Conservation (phyloP, 2,329 filamentous ascomycete species). For the Orbilia quercus region DNA sequence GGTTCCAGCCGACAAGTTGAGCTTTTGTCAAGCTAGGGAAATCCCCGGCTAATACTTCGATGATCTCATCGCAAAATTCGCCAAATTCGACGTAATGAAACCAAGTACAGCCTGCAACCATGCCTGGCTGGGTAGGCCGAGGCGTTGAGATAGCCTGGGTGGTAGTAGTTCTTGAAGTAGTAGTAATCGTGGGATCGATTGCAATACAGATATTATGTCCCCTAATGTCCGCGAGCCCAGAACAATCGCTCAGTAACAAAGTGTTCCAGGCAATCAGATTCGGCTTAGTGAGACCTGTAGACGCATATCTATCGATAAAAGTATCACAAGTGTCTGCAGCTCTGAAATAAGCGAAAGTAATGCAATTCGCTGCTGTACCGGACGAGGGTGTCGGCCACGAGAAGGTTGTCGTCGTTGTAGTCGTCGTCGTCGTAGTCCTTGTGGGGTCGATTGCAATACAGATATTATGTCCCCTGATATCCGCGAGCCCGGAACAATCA, state of each 20-base stretch:
- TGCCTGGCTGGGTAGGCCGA: slow-evolving; percentile 3
- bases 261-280: background rate
- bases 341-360: background rate
- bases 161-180: background rate
- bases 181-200: background rate
- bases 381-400: no score
- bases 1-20: slow-evolving; percentile 17
- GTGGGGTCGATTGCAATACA: background rate
- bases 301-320: background rate
- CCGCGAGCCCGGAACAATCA: background rate
- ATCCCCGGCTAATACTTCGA: background rate
- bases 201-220: background rate
- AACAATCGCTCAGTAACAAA: slow-evolving; percentile 1
- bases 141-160: background rate
- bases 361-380: background rate
- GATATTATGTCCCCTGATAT: background rate
- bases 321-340: background rate
- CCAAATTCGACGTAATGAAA: slow-evolving; percentile 15
- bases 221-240: background rate
- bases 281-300: background rate
- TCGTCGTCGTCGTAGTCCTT: background rate
- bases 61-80: slow-evolving; percentile 14
- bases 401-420: no score
- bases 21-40: slow-evolving; percentile 5
- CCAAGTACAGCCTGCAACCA: slow-evolving; percentile 21